phyloP scores from a whole-genome alignment of 2,329 filamentous ascomycete genomes.

The Pseudocercospora crystallina region DNA sequence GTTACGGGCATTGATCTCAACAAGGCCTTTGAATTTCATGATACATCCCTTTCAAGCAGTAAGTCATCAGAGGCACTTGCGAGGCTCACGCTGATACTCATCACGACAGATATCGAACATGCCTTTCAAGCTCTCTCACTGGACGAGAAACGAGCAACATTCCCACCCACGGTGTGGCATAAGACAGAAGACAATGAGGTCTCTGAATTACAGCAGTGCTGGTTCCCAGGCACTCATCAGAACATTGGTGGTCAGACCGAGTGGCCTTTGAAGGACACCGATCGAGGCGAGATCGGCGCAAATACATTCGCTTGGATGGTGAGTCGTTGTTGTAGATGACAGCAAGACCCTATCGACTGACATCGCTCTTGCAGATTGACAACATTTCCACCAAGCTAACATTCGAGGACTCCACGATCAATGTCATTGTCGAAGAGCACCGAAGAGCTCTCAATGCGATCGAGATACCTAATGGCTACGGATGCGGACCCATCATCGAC shows the following conservation, averaged over 20 bases:
- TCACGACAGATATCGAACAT: slow-evolving; percentile 30
- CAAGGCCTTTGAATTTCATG: slow-evolving; percentile 40
- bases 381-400: slow-evolving; percentile 16
- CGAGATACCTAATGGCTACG: slow-evolving; percentile 12
- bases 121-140: slow-evolving; percentile 41
- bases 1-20: slow-evolving; percentile 21
- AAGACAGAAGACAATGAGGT: slow-evolving; percentile 32
- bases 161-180: slow-evolving; percentile 39
- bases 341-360: neutral
- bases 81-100: neutral
- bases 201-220: slow-evolving; percentile 43
- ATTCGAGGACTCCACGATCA: slow-evolving; percentile 16
- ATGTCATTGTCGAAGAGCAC: slow-evolving; percentile 10
- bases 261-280: neutral
- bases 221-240: slow-evolving; percentile 44
- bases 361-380: slow-evolving; percentile 4
- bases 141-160: slow-evolving; percentile 38
- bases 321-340: neutral
- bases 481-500: slow-evolving; percentile 18
- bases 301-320: slow-evolving; percentile 21
- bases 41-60: slow-evolving; percentile 39
- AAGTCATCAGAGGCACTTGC: neutral
- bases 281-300: slow-evolving; percentile 13
- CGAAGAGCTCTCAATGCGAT: slow-evolving; percentile 5
- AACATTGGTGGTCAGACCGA: slow-evolving; percentile 39